Conservation (phyloP, 192 early-diverging fungal genomes). For the Bifiguratus adelaidae region DNA sequence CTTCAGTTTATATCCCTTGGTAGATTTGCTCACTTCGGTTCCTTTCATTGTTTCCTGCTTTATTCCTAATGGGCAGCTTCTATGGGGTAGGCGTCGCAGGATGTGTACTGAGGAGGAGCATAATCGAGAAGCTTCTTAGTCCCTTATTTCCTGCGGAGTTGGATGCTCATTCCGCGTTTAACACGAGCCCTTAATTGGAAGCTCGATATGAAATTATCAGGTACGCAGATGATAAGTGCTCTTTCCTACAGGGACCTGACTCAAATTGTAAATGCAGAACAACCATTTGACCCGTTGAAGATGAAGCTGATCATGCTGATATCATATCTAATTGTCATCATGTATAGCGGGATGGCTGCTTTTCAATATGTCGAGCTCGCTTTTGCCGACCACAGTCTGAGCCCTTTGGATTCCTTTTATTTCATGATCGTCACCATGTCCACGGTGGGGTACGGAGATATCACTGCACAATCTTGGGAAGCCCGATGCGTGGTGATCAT, state of each 20-base stretch:
- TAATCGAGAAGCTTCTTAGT: conserved; percentile 9
- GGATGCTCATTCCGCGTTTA: conserved; percentile 41
- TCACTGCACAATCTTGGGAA: conserved; percentile 38
- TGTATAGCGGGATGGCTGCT: conserved; percentile 48
- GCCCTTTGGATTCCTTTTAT: conserved; percentile 11
- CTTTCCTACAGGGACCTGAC: neutral
- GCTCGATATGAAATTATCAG: conserved; percentile 32
- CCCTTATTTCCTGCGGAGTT: conserved; percentile 52
- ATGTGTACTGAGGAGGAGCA: neutral
- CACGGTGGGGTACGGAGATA: conserved; percentile 68
- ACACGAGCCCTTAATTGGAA: conserved; percentile 42
- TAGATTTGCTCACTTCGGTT: conserved; percentile 35
- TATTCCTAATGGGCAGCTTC: conserved; percentile 24
- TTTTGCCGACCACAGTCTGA: conserved; percentile 10
- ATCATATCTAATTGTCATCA: conserved; percentile 31
- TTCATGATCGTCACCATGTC: conserved; percentile 58
- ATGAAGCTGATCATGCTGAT: conserved; percentile 42
- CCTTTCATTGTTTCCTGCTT: conserved; percentile 41
- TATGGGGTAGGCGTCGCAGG: conserved; percentile 18
- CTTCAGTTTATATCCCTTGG: conserved; percentile 30
- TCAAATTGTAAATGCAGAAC: conserved; percentile 12
- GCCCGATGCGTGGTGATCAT: conserved; percentile 46
- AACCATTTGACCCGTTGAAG: conserved; percentile 32
- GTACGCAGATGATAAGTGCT: conserved; percentile 8
- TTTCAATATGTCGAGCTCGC: conserved; percentile 50